Evolutionary conservation across 2,329 filamentous ascomycete genomes (phyloP).

Genomic region (Verticillium isaacii): DNA sequence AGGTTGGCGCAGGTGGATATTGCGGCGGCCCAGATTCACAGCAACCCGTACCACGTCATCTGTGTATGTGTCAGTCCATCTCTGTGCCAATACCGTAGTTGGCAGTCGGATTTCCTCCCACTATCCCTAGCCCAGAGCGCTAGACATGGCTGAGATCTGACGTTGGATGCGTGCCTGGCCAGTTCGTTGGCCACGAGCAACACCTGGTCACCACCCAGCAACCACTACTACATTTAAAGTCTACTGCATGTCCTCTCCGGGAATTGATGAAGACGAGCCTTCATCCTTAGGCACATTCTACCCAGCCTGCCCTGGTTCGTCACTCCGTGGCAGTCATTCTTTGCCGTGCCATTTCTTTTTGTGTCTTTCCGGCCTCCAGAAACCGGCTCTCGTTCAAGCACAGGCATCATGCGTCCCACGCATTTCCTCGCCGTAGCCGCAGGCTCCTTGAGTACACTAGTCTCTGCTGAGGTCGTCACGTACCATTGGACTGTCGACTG

Average conservation of each 20-base stretch:
- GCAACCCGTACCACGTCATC: background rate
- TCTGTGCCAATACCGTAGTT: background rate
- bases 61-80: background rate
- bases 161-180: background rate
- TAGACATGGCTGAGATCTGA: background rate
- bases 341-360: background rate
- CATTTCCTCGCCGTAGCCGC: background rate
- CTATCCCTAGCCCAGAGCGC: background rate
- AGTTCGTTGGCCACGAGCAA: background rate
- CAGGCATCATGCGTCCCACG: background rate
- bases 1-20: background rate
- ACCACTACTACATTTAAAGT: background rate
- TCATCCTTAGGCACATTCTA: background rate
- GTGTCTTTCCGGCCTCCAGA: background rate
- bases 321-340: background rate
- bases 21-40: background rate
- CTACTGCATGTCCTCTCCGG: background rate
- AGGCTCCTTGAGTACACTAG: background rate
- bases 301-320: background rate
- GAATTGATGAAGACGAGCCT: background rate
- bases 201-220: background rate
- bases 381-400: background rate
- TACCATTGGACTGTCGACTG: slow-evolving; percentile 35
- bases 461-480: slow-evolving; percentile 23
- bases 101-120: background rate